A percentile compares a stretch with the other conserved stretches of the same genome.
Conservation (phyloP, 2,329 filamentous ascomycete species). For the Cladosporium austrohemisphaericum region DNA sequence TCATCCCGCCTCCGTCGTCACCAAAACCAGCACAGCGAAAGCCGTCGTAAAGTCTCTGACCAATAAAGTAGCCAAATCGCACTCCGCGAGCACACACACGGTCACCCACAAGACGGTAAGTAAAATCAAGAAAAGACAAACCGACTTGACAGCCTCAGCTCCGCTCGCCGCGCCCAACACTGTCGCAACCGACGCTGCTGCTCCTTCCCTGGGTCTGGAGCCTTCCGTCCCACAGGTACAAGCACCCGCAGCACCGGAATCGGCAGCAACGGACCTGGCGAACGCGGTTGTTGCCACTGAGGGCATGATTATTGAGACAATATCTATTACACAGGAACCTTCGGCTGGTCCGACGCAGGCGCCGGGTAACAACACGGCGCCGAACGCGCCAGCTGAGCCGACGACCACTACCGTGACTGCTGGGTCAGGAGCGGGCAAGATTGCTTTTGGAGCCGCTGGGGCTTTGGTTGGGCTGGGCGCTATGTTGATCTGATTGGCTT, state of each 20-base stretch:
- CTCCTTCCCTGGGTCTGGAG: not conserved
- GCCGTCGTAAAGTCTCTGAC: not conserved
- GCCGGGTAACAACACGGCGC: not conserved
- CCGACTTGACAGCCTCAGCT: no score
- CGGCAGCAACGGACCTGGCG: not conserved
- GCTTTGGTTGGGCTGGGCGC: not conserved
- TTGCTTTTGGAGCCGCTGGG: not conserved
- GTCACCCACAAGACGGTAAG: not conserved
- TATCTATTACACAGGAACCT: not conserved
- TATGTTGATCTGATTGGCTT: not conserved
- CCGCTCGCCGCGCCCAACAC: not conserved
- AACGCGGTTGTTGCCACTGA: not conserved
- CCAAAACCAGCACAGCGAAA: not conserved
- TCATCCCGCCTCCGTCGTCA: not conserved
- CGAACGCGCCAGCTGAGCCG: not conserved
- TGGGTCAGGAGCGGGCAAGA: not conserved
- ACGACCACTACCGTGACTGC: not conserved
- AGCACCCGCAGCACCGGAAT: not conserved
- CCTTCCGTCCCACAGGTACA: not conserved
- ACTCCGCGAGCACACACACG: not conserved
- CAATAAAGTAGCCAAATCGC: not conserved
- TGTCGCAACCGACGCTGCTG: not conserved
- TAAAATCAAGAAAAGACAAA: not conserved
- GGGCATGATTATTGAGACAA: not conserved
- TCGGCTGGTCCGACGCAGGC: not conserved